phyloP scores from a whole-genome alignment of 73 alveolate species.

The Stentor roeselii region DNA sequence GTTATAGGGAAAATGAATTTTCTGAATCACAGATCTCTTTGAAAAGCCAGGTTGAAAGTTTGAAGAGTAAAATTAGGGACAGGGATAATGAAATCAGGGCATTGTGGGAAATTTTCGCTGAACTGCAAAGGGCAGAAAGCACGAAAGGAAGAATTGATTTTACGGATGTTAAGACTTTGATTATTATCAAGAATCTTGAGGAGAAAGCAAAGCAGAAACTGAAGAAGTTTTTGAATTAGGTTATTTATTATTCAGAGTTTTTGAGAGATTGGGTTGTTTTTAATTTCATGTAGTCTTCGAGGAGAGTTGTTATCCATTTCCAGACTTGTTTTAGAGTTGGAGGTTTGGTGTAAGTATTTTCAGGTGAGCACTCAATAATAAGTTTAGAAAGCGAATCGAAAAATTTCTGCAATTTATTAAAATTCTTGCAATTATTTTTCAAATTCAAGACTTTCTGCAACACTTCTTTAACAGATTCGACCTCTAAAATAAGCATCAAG shows the following conservation, averaged over 20 bases:
- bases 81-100: not conserved
- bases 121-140: not conserved
- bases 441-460: not conserved
- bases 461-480: not conserved
- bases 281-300: not conserved
- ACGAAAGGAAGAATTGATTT: constrained; percentile 14
- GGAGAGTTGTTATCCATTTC: not conserved
- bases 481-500: not conserved
- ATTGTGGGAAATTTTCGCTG: constrained; percentile 4
- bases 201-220: constrained; percentile 11
- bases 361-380: not conserved
- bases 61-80: constrained; percentile 8
- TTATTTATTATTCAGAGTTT: too few species aligned
- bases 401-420: not conserved
- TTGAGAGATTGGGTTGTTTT: not conserved
- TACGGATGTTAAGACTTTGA: not conserved
- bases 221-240: not conserved
- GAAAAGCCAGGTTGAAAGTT: not conserved
- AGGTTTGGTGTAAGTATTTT: not conserved
- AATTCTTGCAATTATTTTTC: too few species aligned
- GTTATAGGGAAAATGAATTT: not conserved
- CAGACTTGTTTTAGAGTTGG: not conserved
- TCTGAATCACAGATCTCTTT: not conserved
- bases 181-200: not conserved
- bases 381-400: not conserved